A percentile compares a stretch with the other conserved stretches of the same genome.
Evolutionary conservation across 108 stramenopile genomes (phyloP).

Genomic region (Pseudonitzschia multiseries): DNA sequence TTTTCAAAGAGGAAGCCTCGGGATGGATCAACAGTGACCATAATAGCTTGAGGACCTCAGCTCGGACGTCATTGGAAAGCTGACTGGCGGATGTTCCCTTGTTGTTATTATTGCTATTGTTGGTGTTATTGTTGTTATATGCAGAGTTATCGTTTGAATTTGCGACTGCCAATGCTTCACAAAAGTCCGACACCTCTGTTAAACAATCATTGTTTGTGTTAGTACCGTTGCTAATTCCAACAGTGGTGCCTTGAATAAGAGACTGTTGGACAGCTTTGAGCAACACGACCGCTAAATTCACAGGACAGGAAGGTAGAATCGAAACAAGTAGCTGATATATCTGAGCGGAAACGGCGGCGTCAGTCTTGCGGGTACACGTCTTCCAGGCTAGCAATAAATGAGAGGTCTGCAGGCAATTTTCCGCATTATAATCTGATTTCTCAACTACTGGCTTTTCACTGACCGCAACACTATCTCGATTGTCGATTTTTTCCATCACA

Average conservation of each 20-base stretch:
- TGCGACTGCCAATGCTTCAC: constrained; percentile 66
- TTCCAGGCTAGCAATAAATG: constrained; percentile 86
- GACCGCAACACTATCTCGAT: not conserved
- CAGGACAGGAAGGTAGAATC: constrained; percentile 75
- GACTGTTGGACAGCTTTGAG: constrained; percentile 63
- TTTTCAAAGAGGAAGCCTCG: constrained; percentile 67
- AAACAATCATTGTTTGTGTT: constrained; percentile 25
- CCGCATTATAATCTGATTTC: constrained; percentile 16
- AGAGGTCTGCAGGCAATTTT: constrained; percentile 67
- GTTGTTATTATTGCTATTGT: too few species aligned
- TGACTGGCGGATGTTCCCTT: constrained; percentile 24
- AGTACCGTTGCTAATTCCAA: not conserved
- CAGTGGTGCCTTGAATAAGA: constrained; percentile 41
- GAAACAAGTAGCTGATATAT: constrained; percentile 80
- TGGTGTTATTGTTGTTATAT: constrained; percentile 16
- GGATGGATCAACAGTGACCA: constrained; percentile 85
- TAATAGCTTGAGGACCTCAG: constrained; percentile 73
- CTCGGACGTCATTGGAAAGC: constrained; percentile 53
- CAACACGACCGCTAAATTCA: constrained; percentile 71
- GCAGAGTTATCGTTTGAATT: constrained; percentile 14
- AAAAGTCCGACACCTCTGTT: constrained; percentile 80
- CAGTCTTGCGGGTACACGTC: constrained; percentile 74
- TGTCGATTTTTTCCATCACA: not conserved
- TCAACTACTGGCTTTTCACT: not conserved
- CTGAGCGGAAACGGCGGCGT: constrained; percentile 79